phyloP scores from a whole-genome alignment of 2,329 filamentous ascomycete genomes.

The Celoporthe dispersa region DNA sequence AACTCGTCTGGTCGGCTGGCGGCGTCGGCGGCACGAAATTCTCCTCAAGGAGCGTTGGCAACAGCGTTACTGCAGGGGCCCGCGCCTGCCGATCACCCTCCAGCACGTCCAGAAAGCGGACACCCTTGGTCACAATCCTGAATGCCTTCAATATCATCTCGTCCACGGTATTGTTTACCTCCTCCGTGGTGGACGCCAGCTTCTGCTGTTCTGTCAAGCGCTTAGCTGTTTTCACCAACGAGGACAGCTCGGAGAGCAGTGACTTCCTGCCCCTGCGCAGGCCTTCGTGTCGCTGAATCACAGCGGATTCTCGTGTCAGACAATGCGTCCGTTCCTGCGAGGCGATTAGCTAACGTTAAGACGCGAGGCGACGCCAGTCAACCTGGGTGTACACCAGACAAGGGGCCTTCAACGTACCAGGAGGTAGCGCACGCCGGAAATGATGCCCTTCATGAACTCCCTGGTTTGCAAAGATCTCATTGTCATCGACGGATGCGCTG shows the following conservation, averaged over 20 bases:
- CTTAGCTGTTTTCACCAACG: conserved; percentile 87
- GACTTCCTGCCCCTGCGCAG: conserved; percentile 84
- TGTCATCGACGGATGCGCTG: conserved; percentile 75
- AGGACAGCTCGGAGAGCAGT: conserved; percentile 85
- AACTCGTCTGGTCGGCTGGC: conserved; percentile 60
- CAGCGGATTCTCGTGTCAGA: conserved; percentile 76
- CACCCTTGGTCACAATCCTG: conserved; percentile 88
- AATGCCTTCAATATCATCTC: conserved; percentile 94
- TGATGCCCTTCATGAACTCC: conserved; percentile 94
- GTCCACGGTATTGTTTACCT: conserved; percentile 79
- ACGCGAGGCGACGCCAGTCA: neutral
- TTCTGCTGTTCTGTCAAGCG: conserved; percentile 75
- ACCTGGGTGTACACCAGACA: conserved; percentile 8
- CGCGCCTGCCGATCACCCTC: conserved; percentile 63
- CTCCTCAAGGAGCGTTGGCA: conserved; percentile 65
- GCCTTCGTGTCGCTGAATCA: conserved; percentile 75
- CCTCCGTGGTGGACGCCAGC: conserved; percentile 51
- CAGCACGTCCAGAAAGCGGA: conserved; percentile 86
- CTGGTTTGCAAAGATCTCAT: conserved; percentile 82
- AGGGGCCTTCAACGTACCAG: conserved; percentile 63
- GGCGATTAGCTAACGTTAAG: conserved; percentile 33
- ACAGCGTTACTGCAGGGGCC: conserved; percentile 58
- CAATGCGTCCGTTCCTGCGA: conserved; percentile 83
- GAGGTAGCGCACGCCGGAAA: conserved; percentile 88
- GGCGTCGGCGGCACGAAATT: conserved; percentile 64